These are phyloP conservation scores for Amylostereum chailletii DNA, from an alignment of 1,284 basidiomycete species.

Conservation along the genomic window DNA sequence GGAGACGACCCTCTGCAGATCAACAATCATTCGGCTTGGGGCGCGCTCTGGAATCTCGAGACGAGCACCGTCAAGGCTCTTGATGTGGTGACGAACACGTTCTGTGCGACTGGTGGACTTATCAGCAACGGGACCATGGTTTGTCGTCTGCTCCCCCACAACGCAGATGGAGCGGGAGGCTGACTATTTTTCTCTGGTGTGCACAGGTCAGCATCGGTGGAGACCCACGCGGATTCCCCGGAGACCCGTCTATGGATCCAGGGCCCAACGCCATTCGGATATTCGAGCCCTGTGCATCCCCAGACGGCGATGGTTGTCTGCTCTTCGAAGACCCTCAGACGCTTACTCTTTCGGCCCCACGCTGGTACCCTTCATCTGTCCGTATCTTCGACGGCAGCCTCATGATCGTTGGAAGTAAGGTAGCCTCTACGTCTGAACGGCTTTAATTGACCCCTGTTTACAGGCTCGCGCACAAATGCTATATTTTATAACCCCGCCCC, in stretches of 20 bases:
- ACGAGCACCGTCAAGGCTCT: constrained; percentile 31
- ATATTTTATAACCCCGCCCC: constrained; percentile 32
- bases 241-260: constrained; percentile 29
- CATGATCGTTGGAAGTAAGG: constrained; percentile 32
- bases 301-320: constrained; percentile 27
- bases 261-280: constrained; percentile 24
- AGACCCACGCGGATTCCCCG: constrained; percentile 32
- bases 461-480: constrained; percentile 26
- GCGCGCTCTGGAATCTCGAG: constrained; percentile 34
- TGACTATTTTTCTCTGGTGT: constrained; percentile 1
- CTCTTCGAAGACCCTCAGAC: constrained; percentile 30
- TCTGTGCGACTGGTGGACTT: constrained; percentile 42
- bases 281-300: constrained; percentile 28
- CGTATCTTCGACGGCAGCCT: constrained; percentile 33
- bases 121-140: constrained; percentile 43
- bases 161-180: neutral
- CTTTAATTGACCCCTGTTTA: constrained; percentile 27
- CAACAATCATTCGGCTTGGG: constrained; percentile 36
- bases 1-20: constrained; percentile 33
- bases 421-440: constrained; percentile 32
- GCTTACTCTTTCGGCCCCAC: constrained; percentile 21
- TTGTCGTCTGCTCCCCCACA: neutral
- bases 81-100: constrained; percentile 36
- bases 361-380: constrained; percentile 37
- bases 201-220: constrained; percentile 34